phyloP scores from a whole-genome alignment of 2,329 filamentous ascomycete genomes.

The Fusarium dlaminii region DNA sequence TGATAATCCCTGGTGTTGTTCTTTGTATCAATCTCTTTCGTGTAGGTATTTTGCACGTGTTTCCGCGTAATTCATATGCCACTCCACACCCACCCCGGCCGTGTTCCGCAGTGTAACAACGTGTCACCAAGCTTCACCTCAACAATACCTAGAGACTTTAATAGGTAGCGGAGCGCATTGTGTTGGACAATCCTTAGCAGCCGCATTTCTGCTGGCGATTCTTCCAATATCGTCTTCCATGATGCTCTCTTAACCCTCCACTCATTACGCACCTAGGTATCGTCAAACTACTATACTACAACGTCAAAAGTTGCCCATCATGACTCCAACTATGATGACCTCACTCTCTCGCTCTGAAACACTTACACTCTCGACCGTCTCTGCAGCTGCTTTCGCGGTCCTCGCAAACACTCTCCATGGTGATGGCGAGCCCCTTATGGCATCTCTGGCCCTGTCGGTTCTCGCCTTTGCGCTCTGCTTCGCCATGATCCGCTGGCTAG shows the following conservation, averaged over 20 bases:
- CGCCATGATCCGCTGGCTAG: constrained; percentile 92
- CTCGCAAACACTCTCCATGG: constrained; percentile 83
- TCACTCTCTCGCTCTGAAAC: constrained; percentile 63
- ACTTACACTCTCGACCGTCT: constrained; percentile 68
- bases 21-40: not conserved
- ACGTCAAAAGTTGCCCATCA: constrained; percentile 30
- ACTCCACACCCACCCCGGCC: constrained; percentile 26
- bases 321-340: constrained; percentile 44
- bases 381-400: constrained; percentile 75
- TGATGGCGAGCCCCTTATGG: constrained; percentile 88
- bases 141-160: not conserved
- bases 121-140: constrained; percentile 34
- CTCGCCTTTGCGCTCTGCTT: constrained; percentile 85
- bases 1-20: not conserved
- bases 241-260: constrained; percentile 25
- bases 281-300: not conserved
- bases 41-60: constrained; percentile 32
- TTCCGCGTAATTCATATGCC: constrained; percentile 16
- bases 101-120: constrained; percentile 31
- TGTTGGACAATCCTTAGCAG: not conserved
- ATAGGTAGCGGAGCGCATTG: not conserved
- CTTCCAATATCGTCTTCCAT: not conserved
- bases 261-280: not conserved
- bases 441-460: constrained; percentile 85
- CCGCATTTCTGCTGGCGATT: not conserved